These are phyloP conservation scores for Arachnopeziza araneosa DNA, from an alignment of 2,329 filamentous ascomycete species.

Conservation along the genomic window DNA sequence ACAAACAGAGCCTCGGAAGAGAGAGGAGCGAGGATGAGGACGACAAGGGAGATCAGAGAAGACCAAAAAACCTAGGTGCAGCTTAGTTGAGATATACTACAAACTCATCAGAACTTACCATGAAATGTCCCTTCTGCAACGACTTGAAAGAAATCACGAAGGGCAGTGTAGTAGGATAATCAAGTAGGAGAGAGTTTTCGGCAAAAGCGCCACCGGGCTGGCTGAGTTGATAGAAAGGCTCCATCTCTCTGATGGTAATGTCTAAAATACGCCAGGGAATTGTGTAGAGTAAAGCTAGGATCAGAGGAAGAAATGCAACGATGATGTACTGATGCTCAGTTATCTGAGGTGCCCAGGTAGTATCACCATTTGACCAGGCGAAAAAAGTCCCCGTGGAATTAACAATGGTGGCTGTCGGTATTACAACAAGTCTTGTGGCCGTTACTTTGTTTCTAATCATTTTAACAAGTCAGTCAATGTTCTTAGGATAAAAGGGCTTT, in stretches of 20 bases:
- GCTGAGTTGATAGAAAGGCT: slow-evolving; percentile 37
- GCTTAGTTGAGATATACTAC: not conserved
- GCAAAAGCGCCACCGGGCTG: slow-evolving; percentile 34
- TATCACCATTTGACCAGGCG: slow-evolving; percentile 7
- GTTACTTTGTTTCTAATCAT: not conserved
- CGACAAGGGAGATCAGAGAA: slow-evolving; percentile 11
- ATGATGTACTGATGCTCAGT: slow-evolving; percentile 33
- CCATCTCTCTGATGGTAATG: slow-evolving; percentile 34
- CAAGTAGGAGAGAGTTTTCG: slow-evolving; percentile 30
- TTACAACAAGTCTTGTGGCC: not conserved
- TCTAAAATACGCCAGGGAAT: slow-evolving; percentile 37
- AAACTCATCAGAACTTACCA: not conserved
- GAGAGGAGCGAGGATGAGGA: slow-evolving; percentile 15
- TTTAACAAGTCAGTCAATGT: not conserved
- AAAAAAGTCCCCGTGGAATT: slow-evolving; percentile 16
- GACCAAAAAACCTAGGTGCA: slow-evolving; percentile 9
- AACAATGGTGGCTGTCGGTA: slow-evolving; percentile 11
- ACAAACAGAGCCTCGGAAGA: slow-evolving; percentile 17
- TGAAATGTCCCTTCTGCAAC: slow-evolving; percentile 10
- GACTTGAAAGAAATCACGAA: slow-evolving; percentile 14
- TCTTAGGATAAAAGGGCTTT: not conserved
- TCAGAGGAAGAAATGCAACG: slow-evolving; percentile 38
- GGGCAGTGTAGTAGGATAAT: slow-evolving; percentile 12
- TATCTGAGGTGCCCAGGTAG: slow-evolving; percentile 15
- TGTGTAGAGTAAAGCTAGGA: slow-evolving; percentile 36